Percentiles rank a stretch among this genome's conserved stretches.
phyloP scores from a whole-genome alignment of 495 filamentous ascomycete genomes.

The Hypoxylon crocopeplum region DNA sequence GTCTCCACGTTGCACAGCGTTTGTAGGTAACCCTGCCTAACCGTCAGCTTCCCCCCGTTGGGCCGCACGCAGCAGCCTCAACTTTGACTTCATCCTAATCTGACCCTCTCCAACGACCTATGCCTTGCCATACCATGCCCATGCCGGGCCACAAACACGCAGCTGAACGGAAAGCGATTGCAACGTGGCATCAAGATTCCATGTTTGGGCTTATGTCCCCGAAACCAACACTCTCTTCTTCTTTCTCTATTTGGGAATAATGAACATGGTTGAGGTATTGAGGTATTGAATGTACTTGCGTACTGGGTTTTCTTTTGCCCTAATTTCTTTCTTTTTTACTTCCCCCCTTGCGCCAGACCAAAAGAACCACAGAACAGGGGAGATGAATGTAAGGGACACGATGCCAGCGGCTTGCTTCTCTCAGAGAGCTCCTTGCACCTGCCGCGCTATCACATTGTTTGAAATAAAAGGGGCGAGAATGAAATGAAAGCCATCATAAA shows the following conservation, averaged over 20 bases:
- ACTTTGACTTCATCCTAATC: slow-evolving; percentile 36
- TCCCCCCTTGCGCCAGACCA: slow-evolving; percentile 16
- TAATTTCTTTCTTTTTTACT: slow-evolving; percentile 23
- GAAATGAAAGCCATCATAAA: slow-evolving; percentile 28
- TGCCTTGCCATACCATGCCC: too few relatives aligned
- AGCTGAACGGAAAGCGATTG: slow-evolving; percentile 10
- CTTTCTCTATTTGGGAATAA: slow-evolving; percentile 25
- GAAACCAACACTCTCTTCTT: slow-evolving; percentile 16
- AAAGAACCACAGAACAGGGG: slow-evolving; percentile 10
- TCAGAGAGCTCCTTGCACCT: slow-evolving; percentile 4
- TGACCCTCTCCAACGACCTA: not conserved
- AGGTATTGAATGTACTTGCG: slow-evolving; percentile 32
- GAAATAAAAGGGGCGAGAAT: slow-evolving; percentile 14
- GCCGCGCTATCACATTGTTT: slow-evolving; percentile 2
- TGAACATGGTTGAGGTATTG: slow-evolving; percentile 18
- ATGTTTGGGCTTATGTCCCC: slow-evolving; percentile 6
- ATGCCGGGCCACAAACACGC: slow-evolving; percentile 9
- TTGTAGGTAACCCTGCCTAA: slow-evolving; percentile 37
- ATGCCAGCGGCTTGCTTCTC: slow-evolving; percentile 2
- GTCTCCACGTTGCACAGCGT: slow-evolving; percentile 38
- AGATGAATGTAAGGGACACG: not conserved
- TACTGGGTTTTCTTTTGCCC: slow-evolving; percentile 29
- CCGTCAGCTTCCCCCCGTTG: slow-evolving; percentile 27
- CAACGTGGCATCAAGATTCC: slow-evolving; percentile 29
- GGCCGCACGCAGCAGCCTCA: slow-evolving; percentile 36